Percentiles rank a stretch among this genome's conserved stretches.
Conservation (phyloP, 2,329 filamentous ascomycete species). For the Pseudocercospora crystallina region DNA sequence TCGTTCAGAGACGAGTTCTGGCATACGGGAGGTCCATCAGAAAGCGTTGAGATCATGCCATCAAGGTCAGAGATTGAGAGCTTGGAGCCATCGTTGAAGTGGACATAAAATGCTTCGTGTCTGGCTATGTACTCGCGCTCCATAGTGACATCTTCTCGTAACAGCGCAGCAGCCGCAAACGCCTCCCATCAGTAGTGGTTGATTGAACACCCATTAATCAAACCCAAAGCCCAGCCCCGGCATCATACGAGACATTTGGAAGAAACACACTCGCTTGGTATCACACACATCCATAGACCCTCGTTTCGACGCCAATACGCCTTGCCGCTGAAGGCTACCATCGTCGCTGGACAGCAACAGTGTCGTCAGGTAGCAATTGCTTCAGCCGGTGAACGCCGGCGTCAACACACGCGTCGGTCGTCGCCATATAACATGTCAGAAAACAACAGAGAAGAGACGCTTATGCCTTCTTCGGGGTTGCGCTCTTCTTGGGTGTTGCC, state of each 20-base stretch:
- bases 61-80: too few relatives aligned
- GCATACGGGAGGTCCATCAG: too few relatives aligned
- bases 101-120: conserved; percentile 11
- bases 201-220: conserved; percentile 10
- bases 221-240: conserved; percentile 6
- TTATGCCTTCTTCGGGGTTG: conserved; percentile 35
- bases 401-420: conserved; percentile 10
- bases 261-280: conserved; percentile 17
- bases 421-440: conserved; percentile 8
- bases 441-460: conserved; percentile 12
- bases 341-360: not conserved
- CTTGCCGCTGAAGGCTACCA: conserved; percentile 1
- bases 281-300: conserved; percentile 17
- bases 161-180: conserved; percentile 12
- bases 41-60: too few relatives aligned
- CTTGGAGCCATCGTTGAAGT: too few relatives aligned
- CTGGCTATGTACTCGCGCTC: conserved; percentile 19
- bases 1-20: too few relatives aligned
- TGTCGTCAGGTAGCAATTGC: conserved; percentile 1
- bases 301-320: conserved; percentile 16
- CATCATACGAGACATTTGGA: conserved; percentile 7
- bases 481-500: conserved; percentile 49
- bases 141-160: conserved; percentile 20
- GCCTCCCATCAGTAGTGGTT: conserved; percentile 4
- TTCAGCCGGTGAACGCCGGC: conserved; percentile 12